Conservation (phyloP, 2,329 filamentous ascomycete species). For the Tolypocladium inflatum region DNA sequence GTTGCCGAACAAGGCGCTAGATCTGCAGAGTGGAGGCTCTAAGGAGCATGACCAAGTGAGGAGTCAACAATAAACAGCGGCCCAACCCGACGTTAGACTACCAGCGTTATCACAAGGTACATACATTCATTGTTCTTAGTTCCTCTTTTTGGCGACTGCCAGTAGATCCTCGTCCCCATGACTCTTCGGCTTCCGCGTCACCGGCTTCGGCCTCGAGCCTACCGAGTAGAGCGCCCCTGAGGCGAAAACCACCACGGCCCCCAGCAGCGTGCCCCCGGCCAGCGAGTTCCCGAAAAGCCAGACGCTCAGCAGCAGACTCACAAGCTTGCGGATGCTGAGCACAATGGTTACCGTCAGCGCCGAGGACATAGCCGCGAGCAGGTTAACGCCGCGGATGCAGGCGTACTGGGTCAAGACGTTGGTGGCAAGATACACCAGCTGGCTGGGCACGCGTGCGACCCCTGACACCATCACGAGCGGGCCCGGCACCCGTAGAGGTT, state of each 20-base stretch:
- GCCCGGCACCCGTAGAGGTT: conserved; percentile 35
- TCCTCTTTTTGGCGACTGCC: neutral
- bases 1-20: neutral
- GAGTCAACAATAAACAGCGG: neutral
- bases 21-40: neutral
- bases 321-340: conserved; percentile 86
- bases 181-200: neutral
- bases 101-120: neutral
- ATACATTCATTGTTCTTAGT: neutral
- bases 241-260: conserved; percentile 78
- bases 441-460: conserved; percentile 44
- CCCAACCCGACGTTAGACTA: neutral
- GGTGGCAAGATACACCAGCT: conserved; percentile 59
- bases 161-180: neutral
- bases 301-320: conserved; percentile 84
- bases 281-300: conserved; percentile 88
- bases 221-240: conserved; percentile 87
- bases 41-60: neutral
- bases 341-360: conserved; percentile 95
- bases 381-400: conserved; percentile 91
- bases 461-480: conserved; percentile 8
- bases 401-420: conserved; percentile 88
- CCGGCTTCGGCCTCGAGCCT: conserved; percentile 37
- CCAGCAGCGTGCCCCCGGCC: conserved; percentile 64
- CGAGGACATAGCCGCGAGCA: conserved; percentile 80